Percentiles rank a stretch among this genome's conserved stretches.
Evolutionary conservation across 768 basidiomycete genomes (phyloP).

Genomic region (Piloderma croceum): DNA sequence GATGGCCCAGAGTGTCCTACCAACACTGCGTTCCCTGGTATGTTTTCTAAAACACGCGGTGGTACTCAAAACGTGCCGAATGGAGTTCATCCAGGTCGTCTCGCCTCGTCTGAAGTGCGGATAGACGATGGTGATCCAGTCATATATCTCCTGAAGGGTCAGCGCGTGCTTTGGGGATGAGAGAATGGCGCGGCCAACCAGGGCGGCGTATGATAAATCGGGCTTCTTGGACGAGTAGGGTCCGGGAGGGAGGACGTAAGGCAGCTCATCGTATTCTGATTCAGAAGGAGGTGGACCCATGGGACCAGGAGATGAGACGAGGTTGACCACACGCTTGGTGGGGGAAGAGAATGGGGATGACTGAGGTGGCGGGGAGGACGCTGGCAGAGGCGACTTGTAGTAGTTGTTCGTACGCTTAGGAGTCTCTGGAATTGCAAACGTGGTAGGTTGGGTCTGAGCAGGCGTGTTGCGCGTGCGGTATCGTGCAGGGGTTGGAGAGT

Average conservation of each 20-base stretch:
- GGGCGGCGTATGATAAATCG: constrained; percentile 85
- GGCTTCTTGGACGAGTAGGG: constrained; percentile 81
- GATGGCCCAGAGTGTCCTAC: constrained; percentile 85
- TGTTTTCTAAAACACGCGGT: constrained; percentile 89
- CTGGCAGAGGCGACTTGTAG: constrained; percentile 46
- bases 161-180: constrained; percentile 79
- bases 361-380: constrained; percentile 52
- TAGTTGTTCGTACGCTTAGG: constrained; percentile 41
- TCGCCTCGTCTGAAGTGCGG: constrained; percentile 92
- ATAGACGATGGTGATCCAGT: constrained; percentile 91
- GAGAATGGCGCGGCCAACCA: constrained; percentile 92
- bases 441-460: constrained; percentile 25
- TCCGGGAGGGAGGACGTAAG: constrained; percentile 76
- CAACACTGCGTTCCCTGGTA: constrained; percentile 67
- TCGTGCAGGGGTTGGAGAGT: too few relatives aligned
- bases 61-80: constrained; percentile 92
- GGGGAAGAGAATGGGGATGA: constrained; percentile 65
- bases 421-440: constrained; percentile 41
- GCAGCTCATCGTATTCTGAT: constrained; percentile 60
- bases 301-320: constrained; percentile 82
- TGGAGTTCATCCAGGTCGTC: constrained; percentile 96
- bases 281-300: constrained; percentile 62
- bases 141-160: constrained; percentile 92
- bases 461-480: too few relatives aligned
- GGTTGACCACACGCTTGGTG: constrained; percentile 51